These are phyloP conservation scores for Xylaria grammica DNA, from an alignment of 495 filamentous ascomycete species.

Conservation along the genomic window DNA sequence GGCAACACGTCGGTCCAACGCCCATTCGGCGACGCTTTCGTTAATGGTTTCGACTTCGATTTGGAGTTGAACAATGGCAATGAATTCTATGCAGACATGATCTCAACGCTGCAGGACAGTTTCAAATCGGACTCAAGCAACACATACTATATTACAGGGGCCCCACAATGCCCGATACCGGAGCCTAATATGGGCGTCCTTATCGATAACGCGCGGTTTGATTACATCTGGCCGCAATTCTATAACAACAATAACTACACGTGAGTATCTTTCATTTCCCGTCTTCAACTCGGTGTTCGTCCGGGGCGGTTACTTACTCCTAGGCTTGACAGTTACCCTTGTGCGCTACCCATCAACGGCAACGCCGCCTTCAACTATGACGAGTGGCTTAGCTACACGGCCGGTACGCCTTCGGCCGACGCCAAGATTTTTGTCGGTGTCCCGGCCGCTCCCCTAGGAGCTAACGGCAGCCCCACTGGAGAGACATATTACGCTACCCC, in stretches of 20 bases:
- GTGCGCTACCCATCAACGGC: constrained; percentile 39
- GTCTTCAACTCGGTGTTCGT: background rate
- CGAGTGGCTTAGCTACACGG: constrained; percentile 51
- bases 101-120: constrained; percentile 50
- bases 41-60: constrained; percentile 68
- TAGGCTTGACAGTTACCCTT: constrained; percentile 23
- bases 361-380: constrained; percentile 48
- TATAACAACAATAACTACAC: constrained; percentile 48
- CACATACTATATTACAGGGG: constrained; percentile 61
- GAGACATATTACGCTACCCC: constrained; percentile 52
- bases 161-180: constrained; percentile 62
- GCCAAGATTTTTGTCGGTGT: constrained; percentile 59
- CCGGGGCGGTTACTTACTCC: background rate
- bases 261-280: constrained; percentile 5
- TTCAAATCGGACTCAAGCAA: constrained; percentile 50
- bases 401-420: constrained; percentile 40
- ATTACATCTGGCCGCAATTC: constrained; percentile 57
- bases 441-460: constrained; percentile 46
- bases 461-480: constrained; percentile 46
- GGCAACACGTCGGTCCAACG: constrained; percentile 35
- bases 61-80: constrained; percentile 49
- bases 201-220: constrained; percentile 53
- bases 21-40: constrained; percentile 54
- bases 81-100: constrained; percentile 51
- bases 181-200: constrained; percentile 59